phyloP scores from a whole-genome alignment of 371 early-diverging fungal genomes.

The Actinomortierella wolfii region DNA sequence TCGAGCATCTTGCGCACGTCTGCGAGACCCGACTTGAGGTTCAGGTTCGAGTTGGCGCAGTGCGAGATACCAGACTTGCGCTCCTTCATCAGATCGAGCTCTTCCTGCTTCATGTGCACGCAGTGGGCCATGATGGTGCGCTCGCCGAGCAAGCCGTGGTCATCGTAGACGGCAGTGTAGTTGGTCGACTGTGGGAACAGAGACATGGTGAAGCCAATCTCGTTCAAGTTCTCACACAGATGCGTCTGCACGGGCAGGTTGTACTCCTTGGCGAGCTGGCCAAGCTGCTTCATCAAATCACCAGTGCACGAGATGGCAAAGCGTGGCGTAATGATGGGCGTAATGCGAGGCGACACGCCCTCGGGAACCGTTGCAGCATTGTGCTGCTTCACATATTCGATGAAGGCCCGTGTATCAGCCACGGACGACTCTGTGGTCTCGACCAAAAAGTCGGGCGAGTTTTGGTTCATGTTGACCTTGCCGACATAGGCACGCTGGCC shows the following conservation, averaged over 20 bases:
- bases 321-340: conserved; percentile 88
- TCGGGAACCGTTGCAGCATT: conserved; percentile 5
- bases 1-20: conserved; percentile 77
- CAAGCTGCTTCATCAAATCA: conserved; percentile 68
- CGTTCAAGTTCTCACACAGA: conserved; percentile 80
- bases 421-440: conserved; percentile 73
- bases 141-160: conserved; percentile 66
- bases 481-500: conserved; percentile 95
- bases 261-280: conserved; percentile 69
- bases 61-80: conserved; percentile 80
- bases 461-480: conserved; percentile 94
- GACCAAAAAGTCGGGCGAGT: conserved; percentile 75
- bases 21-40: conserved; percentile 80
- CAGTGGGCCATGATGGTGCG: conserved; percentile 92
- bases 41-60: conserved; percentile 92
- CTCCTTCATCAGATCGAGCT: conserved; percentile 64
- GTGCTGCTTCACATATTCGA: conserved; percentile 54
- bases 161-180: conserved; percentile 82
- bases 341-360: conserved; percentile 49
- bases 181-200: conserved; percentile 71
- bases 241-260: conserved; percentile 82
- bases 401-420: conserved; percentile 70
- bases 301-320: conserved; percentile 85
- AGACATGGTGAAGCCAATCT: conserved; percentile 70
- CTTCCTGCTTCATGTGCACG: conserved; percentile 80